These are phyloP conservation scores for Tulasnella calospora DNA, from an alignment of 768 basidiomycete genomes.

Conservation along the genomic window DNA sequence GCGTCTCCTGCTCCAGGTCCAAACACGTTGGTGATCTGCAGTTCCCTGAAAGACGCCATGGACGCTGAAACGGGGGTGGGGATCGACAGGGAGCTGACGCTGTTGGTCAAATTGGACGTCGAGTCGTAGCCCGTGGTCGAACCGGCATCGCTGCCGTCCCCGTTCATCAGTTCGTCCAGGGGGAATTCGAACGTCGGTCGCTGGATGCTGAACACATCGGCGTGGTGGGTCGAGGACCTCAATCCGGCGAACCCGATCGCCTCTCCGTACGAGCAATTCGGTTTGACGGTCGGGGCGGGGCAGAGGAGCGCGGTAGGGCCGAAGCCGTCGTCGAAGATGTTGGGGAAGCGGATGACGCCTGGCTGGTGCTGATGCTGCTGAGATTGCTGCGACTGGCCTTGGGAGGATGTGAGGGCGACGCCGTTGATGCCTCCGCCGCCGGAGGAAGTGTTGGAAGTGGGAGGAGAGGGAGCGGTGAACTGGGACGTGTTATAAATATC, in stretches of 20 bases:
- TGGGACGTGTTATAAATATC: slow-evolving; percentile 10
- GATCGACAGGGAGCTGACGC: slow-evolving; percentile 23
- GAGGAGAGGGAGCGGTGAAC: slow-evolving; percentile 24
- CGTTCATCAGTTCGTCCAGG: slow-evolving; percentile 70
- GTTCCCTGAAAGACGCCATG: slow-evolving; percentile 20
- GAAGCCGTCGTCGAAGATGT: slow-evolving; percentile 68
- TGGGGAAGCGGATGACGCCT: slow-evolving; percentile 54
- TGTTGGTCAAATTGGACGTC: slow-evolving; percentile 18
- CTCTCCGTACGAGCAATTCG: slow-evolving; percentile 71
- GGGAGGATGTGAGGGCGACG: slow-evolving; percentile 13
- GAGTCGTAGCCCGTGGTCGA: slow-evolving; percentile 16
- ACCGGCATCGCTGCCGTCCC: slow-evolving; percentile 35
- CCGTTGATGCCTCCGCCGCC: slow-evolving; percentile 17
- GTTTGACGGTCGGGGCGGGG: slow-evolving; percentile 54
- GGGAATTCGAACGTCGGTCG: slow-evolving; percentile 82
- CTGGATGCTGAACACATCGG: slow-evolving; percentile 50
- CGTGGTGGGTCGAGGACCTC: slow-evolving; percentile 1
- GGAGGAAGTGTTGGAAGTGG: slow-evolving; percentile 15
- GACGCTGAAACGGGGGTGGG: slow-evolving; percentile 24
- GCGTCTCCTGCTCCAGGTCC: not conserved
- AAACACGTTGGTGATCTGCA: slow-evolving; percentile 8
- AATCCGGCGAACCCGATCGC: slow-evolving; percentile 40
- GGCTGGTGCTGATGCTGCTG: slow-evolving; percentile 14
- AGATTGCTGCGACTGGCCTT: slow-evolving; percentile 8
- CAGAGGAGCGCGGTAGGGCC: slow-evolving; percentile 71